Evolutionary conservation across 495 filamentous ascomycete species (phyloP).

Genomic region (Sabuloglossum arenarium): DNA sequence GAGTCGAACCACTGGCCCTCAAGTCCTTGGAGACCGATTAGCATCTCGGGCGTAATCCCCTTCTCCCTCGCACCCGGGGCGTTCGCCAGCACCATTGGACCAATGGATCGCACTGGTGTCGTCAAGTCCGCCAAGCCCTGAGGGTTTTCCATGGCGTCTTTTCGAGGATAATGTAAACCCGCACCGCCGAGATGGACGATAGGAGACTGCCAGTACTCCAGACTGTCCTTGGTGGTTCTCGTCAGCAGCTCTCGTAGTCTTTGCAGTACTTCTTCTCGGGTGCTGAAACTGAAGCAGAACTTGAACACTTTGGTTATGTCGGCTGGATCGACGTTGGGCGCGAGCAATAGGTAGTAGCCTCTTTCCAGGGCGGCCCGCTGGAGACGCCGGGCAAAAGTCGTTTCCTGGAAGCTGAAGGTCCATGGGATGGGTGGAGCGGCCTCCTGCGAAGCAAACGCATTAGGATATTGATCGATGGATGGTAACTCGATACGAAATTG

Average conservation of each 20-base stretch:
- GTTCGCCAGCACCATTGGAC: slow-evolving; percentile 11
- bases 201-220: slow-evolving; percentile 37
- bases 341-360: slow-evolving; percentile 35
- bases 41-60: slow-evolving; percentile 3
- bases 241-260: slow-evolving; percentile 24
- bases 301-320: slow-evolving; percentile 38
- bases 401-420: slow-evolving; percentile 37
- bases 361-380: slow-evolving; percentile 45
- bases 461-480: background rate
- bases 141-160: slow-evolving; percentile 6
- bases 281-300: slow-evolving; percentile 37
- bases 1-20: slow-evolving; percentile 56
- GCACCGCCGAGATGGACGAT: slow-evolving; percentile 47
- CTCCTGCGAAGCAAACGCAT: background rate
- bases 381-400: slow-evolving; percentile 46
- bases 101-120: slow-evolving; percentile 16
- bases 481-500: slow-evolving; percentile 1
- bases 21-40: slow-evolving; percentile 13
- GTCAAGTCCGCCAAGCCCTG: slow-evolving; percentile 11
- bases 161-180: slow-evolving; percentile 36
- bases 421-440: background rate
- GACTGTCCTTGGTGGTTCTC: slow-evolving; percentile 21
- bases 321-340: slow-evolving; percentile 23
- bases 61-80: slow-evolving; percentile 15
- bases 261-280: slow-evolving; percentile 24